phyloP scores from a whole-genome alignment of 2,329 filamentous ascomycete genomes.

The Venturia effusa region DNA sequence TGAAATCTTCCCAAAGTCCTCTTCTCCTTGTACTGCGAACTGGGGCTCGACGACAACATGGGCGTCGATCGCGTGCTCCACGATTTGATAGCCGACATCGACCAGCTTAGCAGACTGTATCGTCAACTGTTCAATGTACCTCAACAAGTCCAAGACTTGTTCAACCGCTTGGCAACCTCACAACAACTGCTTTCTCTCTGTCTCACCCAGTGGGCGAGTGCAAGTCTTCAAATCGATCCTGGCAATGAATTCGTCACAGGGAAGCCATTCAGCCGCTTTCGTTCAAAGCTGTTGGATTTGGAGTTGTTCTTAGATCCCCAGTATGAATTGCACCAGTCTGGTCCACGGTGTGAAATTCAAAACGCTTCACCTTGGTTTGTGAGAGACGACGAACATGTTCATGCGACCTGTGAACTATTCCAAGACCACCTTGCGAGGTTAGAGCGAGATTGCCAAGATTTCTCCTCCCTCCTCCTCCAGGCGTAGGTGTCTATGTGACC shows the following conservation, averaged over 20 bases:
- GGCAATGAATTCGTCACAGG: not conserved
- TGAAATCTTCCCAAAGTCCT: not conserved
- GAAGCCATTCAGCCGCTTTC: not conserved
- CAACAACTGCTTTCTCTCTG: not conserved
- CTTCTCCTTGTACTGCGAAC: not conserved
- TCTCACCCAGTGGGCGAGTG: not conserved
- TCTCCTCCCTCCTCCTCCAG: constrained; percentile 1
- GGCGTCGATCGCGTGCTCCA: constrained; percentile 5
- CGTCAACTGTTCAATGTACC: constrained; percentile 6
- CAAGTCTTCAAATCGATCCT: not conserved
- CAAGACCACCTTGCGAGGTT: not conserved
- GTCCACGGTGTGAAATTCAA: not conserved
- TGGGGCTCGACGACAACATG: not conserved
- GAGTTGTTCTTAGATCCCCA: constrained; percentile 11
- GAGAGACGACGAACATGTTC: not conserved
- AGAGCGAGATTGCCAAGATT: not conserved
- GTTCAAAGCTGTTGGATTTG: constrained; percentile 8
- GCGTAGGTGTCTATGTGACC: not conserved
- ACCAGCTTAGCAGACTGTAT: constrained; percentile 7
- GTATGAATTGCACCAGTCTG: constrained; percentile 5
- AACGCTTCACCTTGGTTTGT: constrained; percentile 5
- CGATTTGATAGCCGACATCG: constrained; percentile 10
- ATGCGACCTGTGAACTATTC: not conserved
- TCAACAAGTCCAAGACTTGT: not conserved
- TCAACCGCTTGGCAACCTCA: not conserved